These are phyloP conservation scores for Gonapodya sp. DNA, from an alignment of 192 early-diverging fungal genomes.

Conservation along the genomic window DNA sequence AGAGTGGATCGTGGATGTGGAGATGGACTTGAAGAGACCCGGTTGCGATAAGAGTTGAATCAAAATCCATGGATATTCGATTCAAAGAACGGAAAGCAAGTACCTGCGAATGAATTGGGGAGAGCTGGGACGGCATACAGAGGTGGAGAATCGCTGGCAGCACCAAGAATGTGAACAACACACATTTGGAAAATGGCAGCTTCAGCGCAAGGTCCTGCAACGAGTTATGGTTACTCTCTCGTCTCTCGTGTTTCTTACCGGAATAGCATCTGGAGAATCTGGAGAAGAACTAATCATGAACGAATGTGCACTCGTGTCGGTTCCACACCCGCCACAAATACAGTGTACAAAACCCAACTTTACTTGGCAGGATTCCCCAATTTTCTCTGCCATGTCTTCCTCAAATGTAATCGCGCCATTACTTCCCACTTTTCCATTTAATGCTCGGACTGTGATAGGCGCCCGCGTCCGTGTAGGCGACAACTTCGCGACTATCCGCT, in stretches of 20 bases:
- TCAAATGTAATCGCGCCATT: too few relatives aligned
- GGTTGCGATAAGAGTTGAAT: slow-evolving; percentile 10
- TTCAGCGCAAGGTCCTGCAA: too few relatives aligned
- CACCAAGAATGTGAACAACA: too few relatives aligned
- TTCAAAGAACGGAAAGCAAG: background rate
- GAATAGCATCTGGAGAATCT: background rate
- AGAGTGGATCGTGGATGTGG: background rate
- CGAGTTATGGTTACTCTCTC: too few relatives aligned
- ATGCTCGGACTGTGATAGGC: slow-evolving; percentile 12
- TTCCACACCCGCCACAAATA: background rate
- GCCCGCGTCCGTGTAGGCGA: slow-evolving; percentile 33
- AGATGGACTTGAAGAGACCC: slow-evolving; percentile 13
- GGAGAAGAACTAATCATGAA: too few relatives aligned
- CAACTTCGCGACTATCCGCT: slow-evolving; percentile 34
- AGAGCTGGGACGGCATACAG: background rate
- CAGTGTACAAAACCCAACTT: background rate
- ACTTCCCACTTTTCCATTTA: background rate
- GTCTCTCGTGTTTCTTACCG: too few relatives aligned
- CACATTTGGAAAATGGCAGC: too few relatives aligned
- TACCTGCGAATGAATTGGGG: background rate
- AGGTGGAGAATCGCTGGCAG: background rate
- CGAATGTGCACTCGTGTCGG: too few relatives aligned
- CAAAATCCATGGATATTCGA: background rate
- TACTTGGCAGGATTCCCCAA: too few relatives aligned
- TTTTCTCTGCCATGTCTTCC: too few relatives aligned